These are phyloP conservation scores for Vitis hybrid DNA, from an alignment of 177 flowering plant genomes.

Conservation along the genomic window DNA sequence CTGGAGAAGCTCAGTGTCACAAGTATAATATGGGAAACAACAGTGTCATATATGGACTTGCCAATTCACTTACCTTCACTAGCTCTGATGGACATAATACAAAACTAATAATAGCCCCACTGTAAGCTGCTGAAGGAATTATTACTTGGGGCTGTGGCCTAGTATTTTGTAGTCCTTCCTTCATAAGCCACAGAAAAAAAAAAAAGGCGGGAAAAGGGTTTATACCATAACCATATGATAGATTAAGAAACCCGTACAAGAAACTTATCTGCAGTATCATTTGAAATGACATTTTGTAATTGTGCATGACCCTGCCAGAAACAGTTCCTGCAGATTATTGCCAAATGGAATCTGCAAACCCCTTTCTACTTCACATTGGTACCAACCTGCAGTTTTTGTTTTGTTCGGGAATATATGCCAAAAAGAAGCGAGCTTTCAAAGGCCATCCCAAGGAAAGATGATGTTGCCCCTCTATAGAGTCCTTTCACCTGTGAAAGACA, in stretches of 20 bases:
- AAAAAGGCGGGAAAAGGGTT: neutral
- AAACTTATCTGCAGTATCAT: neutral
- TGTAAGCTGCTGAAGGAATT: slow-evolving; percentile 76
- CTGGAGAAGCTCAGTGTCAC: slow-evolving; percentile 53
- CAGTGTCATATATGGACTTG: neutral
- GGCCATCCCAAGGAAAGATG: slow-evolving; percentile 92
- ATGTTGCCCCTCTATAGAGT: slow-evolving; percentile 90
- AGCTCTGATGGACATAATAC: slow-evolving; percentile 87
- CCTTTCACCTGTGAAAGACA: slow-evolving; percentile 69
- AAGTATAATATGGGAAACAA: slow-evolving; percentile 7
- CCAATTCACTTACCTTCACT: slow-evolving; percentile 56
- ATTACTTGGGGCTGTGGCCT: slow-evolving; percentile 63
- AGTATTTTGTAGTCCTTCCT: slow-evolving; percentile 54
- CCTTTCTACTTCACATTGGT: slow-evolving; percentile 3
- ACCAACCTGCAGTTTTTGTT: slow-evolving; percentile 70
- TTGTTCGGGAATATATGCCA: slow-evolving; percentile 84
- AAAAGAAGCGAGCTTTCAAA: slow-evolving; percentile 88
- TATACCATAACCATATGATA: neutral
- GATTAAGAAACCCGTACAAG: slow-evolving; percentile 3
- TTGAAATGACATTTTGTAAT: neutral
- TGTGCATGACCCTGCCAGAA: neutral
- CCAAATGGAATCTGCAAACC: neutral
- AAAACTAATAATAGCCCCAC: slow-evolving; percentile 83
- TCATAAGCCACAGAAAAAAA: slow-evolving; percentile 5
- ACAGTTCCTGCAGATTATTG: neutral